Conservation (phyloP, 2,329 filamentous ascomycete genomes). For the Neopestalotiopsis rosae region DNA sequence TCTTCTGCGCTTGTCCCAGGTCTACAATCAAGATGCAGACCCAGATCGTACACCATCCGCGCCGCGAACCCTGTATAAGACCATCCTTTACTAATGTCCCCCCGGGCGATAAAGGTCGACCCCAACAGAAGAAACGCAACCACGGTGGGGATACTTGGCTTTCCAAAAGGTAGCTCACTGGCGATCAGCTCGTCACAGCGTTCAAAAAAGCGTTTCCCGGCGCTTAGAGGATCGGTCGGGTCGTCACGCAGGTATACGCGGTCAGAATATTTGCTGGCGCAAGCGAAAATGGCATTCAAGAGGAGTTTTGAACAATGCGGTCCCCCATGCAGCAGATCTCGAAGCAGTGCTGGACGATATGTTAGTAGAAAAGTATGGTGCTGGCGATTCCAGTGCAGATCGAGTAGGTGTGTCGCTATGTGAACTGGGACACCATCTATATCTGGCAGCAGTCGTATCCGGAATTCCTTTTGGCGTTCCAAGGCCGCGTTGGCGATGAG, state of each 20-base stretch:
- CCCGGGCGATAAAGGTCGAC: conserved; percentile 30
- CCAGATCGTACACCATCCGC: conserved; percentile 46
- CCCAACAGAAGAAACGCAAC: conserved; percentile 33
- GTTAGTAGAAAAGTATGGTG: conserved; percentile 43
- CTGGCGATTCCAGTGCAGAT: conserved; percentile 45
- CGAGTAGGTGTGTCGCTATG: conserved; percentile 41
- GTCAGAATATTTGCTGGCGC: conserved; percentile 33
- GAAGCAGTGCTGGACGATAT: conserved; percentile 44
- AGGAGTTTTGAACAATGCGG: conserved; percentile 43
- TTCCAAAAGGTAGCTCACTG: conserved; percentile 23
- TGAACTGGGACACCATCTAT: conserved; percentile 33
- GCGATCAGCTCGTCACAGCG: conserved; percentile 32
- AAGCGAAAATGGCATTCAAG: conserved; percentile 42
- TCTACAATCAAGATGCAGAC: conserved; percentile 42
- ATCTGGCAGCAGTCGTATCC: conserved; percentile 27
- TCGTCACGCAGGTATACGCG: conserved; percentile 28
- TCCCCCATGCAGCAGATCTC: conserved; percentile 38
- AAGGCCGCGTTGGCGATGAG: conserved; percentile 24
- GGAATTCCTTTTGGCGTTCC: conserved; percentile 19
- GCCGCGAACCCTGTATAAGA: conserved; percentile 45
- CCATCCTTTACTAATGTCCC: conserved; percentile 41
- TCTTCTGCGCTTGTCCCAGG: conserved; percentile 27
- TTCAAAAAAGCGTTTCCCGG: conserved; percentile 29
- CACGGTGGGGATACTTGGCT: conserved; percentile 32
- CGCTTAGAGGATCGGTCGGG: conserved; percentile 25